Conservation (phyloP, 1,284 basidiomycete genomes). For the Moniliophthora roreri region DNA sequence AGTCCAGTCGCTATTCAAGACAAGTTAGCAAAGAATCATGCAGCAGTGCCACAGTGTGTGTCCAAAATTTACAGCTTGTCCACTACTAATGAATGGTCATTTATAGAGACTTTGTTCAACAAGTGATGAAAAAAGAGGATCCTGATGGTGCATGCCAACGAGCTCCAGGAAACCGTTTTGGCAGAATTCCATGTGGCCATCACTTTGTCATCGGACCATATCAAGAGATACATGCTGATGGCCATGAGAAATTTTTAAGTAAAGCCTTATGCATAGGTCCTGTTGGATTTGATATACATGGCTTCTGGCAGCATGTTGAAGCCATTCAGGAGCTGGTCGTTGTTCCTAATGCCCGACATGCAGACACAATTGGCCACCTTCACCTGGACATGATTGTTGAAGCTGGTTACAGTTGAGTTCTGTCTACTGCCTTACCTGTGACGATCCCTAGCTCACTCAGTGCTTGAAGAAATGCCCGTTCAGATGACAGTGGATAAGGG, state of each 20-base stretch:
- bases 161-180: conserved; percentile 7
- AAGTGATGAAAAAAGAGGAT: conserved; percentile 14
- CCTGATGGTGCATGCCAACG: conserved; percentile 2
- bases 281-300: conserved; percentile 15
- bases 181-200: conserved; percentile 5
- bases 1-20: neutral
- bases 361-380: conserved; percentile 11
- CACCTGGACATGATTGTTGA: conserved; percentile 16
- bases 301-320: conserved; percentile 9
- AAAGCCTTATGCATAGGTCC: conserved; percentile 15
- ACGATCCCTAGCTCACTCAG: too few relatives aligned
- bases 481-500: conserved; percentile 18
- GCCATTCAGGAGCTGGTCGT: neutral
- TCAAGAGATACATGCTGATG: conserved; percentile 18
- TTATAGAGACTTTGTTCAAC: conserved; percentile 7
- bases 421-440: neutral
- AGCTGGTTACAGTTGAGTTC: conserved; percentile 3
- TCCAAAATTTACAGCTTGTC: neutral
- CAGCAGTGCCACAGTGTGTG: conserved; percentile 7
- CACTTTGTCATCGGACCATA: conserved; percentile 10
- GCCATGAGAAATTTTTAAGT: conserved; percentile 14
- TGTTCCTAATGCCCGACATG: conserved; percentile 13
- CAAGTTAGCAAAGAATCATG: neutral
- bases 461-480: conserved; percentile 12
- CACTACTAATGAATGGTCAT: neutral